Evolutionary conservation across 2,329 filamentous ascomycete species (phyloP), one percentile per base, ranked within the genome.

Genomic region (Fusarium metavorans): DNA sequence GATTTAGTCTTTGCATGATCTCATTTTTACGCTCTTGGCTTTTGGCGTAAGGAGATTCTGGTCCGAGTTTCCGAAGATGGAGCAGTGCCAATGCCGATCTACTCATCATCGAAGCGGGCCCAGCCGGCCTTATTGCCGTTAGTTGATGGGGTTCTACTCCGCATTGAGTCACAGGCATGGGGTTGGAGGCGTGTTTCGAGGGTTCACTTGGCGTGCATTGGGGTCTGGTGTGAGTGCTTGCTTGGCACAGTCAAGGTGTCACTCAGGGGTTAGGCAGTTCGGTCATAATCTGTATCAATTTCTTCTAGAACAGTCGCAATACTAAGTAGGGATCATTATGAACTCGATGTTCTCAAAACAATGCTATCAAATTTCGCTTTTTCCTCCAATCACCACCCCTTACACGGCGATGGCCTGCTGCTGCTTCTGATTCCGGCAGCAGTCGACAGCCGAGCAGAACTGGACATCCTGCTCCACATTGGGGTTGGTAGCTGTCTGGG

Each of bases 401-500:
- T 73, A 77, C 25, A 77, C 67, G 54, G 66, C 70, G 50, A 78
- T 76, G 18, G 73, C 78, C 43, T 70, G 60, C 66, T 67, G 78
- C 43, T 70, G 60, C 66, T 67, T 71, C 20, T 79, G 73, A 35
- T 72, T 80, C 59, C 78, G 77, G 64, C 79, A 78, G 67, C 80
- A 82, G 63, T 83, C 82, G 9, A 84, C 77, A 1, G 78, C 77
- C 0, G 81, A 81, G 70, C 83, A 84, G 65, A 84, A 82, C 34
- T 71, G 75, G 2, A 79, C 50, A 30, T 83, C 81, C 16, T 74
- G 77, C 39, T 79, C 77, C n/a, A 30, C 61, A 27, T 67, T 71
- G 41, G 73, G 77, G 27, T 67, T 70, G 8, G 70, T 60, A 7
- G 80, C 77, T 2, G 68, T 71, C 68, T 78, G 73, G 34, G 82